These are phyloP conservation scores for Candida khao-thaluensis DNA, from an alignment of 805 yeast genomes.

Conservation along the genomic window DNA sequence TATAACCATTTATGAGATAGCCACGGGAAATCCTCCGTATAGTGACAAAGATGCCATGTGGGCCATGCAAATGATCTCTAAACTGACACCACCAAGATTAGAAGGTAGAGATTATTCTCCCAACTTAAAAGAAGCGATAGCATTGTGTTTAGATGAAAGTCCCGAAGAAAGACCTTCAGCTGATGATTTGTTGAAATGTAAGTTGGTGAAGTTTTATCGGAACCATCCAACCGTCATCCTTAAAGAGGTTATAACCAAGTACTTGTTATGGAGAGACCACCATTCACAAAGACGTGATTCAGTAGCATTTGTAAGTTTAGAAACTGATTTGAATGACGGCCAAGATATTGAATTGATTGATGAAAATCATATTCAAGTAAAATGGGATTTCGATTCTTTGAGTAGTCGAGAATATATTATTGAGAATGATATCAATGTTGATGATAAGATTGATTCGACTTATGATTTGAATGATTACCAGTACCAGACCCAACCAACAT, in stretches of 20 bases:
- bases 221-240: slow-evolving; percentile 58
- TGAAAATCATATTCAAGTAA: slow-evolving; percentile 42
- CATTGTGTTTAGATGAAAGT: slow-evolving; percentile 89
- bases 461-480: slow-evolving; percentile 16
- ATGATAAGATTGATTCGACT: slow-evolving; percentile 24
- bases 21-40: slow-evolving; percentile 97
- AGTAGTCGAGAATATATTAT: slow-evolving; percentile 71
- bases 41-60: slow-evolving; percentile 92
- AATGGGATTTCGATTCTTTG: slow-evolving; percentile 89
- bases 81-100: slow-evolving; percentile 89
- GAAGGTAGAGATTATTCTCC: slow-evolving; percentile 86
- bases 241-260: slow-evolving; percentile 72
- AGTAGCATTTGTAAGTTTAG: slow-evolving; percentile 36
- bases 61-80: slow-evolving; percentile 92
- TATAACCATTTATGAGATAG: slow-evolving; percentile 88
- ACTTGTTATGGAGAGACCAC: slow-evolving; percentile 73
- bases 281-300: slow-evolving; percentile 29
- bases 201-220: slow-evolving; percentile 64
- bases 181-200: slow-evolving; percentile 75
- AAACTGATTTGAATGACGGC: slow-evolving; percentile 20
- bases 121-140: slow-evolving; percentile 79
- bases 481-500: slow-evolving; percentile 30
- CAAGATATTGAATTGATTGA: slow-evolving; percentile 10
- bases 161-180: slow-evolving; percentile 87
- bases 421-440: slow-evolving; percentile 61